Conservation (phyloP, 192 early-diverging fungal species). For the Entophlyctis luteolus region DNA sequence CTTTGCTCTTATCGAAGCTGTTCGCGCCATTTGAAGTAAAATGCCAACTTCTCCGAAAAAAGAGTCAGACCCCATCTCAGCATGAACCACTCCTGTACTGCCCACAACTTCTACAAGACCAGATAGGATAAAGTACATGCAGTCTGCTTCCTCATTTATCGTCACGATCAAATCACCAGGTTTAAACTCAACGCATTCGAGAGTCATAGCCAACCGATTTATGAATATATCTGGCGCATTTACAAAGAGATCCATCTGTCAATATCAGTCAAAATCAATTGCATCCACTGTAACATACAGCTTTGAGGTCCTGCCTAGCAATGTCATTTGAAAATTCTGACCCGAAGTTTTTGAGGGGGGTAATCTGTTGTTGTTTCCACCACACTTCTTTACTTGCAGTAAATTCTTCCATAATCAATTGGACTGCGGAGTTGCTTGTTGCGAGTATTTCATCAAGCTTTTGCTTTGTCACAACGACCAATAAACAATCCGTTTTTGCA, state of each 20-base stretch:
- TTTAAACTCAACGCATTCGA: slow-evolving; percentile 30
- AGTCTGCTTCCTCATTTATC: slow-evolving; percentile 40
- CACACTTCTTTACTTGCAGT: slow-evolving; percentile 24
- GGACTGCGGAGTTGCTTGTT: not conserved
- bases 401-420: slow-evolving; percentile 21
- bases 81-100: slow-evolving; percentile 35
- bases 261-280: not conserved
- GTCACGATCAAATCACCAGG: slow-evolving; percentile 29
- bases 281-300: slow-evolving; percentile 23
- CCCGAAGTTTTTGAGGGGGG: slow-evolving; percentile 37
- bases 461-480: slow-evolving; percentile 42
- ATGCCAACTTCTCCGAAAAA: slow-evolving; percentile 59
- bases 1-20: slow-evolving; percentile 43
- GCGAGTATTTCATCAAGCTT: slow-evolving; percentile 30
- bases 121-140: slow-evolving; percentile 46
- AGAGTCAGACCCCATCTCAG: slow-evolving; percentile 39
- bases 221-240: slow-evolving; percentile 36
- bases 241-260: slow-evolving; percentile 37
- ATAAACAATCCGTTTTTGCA: slow-evolving; percentile 30
- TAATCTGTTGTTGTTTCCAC: slow-evolving; percentile 22
- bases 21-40: slow-evolving; percentile 44
- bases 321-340: slow-evolving; percentile 45
- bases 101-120: slow-evolving; percentile 44
- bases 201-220: slow-evolving; percentile 26
- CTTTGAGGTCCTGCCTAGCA: slow-evolving; percentile 37